Conservation (phyloP, 2,329 filamentous ascomycete species). For the Botrytis sinoallii region DNA sequence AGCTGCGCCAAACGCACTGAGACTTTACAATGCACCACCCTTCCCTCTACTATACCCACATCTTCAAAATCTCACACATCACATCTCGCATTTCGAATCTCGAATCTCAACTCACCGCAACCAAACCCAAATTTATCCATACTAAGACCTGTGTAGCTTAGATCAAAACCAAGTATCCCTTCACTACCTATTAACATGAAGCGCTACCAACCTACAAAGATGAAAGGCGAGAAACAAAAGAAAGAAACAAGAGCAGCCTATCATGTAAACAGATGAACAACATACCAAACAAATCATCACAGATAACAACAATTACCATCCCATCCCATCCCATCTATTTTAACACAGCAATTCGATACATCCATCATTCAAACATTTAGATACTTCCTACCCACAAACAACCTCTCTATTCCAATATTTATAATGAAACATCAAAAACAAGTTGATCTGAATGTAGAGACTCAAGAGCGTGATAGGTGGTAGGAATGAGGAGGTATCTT, state of each 20-base stretch:
- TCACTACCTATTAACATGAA: fast-evolving
- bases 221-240: background rate
- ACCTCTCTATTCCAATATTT: background rate
- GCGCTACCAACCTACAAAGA: too few relatives aligned
- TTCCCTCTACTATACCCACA: background rate
- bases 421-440: background rate
- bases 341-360: background rate
- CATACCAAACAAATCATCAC: background rate
- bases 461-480: background rate
- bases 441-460: background rate
- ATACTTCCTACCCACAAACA: background rate
- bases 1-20: background rate
- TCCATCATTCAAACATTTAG: background rate
- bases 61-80: background rate
- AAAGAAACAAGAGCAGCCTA: background rate
- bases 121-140: background rate
- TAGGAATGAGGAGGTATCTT: too few relatives aligned
- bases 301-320: background rate
- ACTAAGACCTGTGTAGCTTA: background rate
- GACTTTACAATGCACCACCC: background rate
- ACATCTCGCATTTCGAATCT: background rate
- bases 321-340: background rate
- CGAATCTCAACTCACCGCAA: background rate
- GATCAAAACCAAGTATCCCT: background rate
- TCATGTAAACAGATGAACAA: background rate